Conservation (phyloP, 1,139 yeast genomes). For the Suhomyces ambrosiae region DNA sequence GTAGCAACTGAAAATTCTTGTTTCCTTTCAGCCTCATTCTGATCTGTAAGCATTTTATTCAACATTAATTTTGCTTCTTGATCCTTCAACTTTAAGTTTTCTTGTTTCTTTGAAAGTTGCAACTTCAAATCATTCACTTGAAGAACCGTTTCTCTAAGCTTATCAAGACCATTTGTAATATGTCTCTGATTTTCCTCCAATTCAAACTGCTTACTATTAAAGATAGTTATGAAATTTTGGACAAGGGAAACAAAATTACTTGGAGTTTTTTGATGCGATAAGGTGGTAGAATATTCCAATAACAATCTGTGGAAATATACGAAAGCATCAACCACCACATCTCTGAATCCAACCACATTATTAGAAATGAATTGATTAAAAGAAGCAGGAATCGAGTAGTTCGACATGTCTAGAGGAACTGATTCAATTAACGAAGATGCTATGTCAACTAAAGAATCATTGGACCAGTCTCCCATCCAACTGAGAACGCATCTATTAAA, state of each 20-base stretch:
- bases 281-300: slow-evolving; percentile 16
- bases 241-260: slow-evolving; percentile 59
- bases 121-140: slow-evolving; percentile 65
- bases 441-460: slow-evolving; percentile 51
- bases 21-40: slow-evolving; percentile 89
- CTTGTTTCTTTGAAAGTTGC: slow-evolving; percentile 56
- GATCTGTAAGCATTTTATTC: slow-evolving; percentile 78
- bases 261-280: slow-evolving; percentile 44
- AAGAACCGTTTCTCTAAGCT: slow-evolving; percentile 74
- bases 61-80: slow-evolving; percentile 71
- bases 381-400: slow-evolving; percentile 34
- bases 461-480: slow-evolving; percentile 90
- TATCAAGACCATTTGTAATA: slow-evolving; percentile 71
- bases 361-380: slow-evolving; percentile 20
- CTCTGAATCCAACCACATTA: slow-evolving; percentile 37
- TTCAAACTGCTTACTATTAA: slow-evolving; percentile 44
- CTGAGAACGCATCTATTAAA: slow-evolving; percentile 87
- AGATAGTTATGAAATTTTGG: slow-evolving; percentile 48
- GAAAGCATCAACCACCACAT: slow-evolving; percentile 50
- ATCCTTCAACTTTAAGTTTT: slow-evolving; percentile 56
- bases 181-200: slow-evolving; percentile 74
- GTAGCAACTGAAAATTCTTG: slow-evolving; percentile 84
- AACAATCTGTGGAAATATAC: slow-evolving; percentile 46
- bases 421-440: slow-evolving; percentile 43
- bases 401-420: slow-evolving; percentile 56